Base-by-base conservation (phyloP, 2,329 filamentous ascomycete species). In the Neonectria coccinea region DNA sequence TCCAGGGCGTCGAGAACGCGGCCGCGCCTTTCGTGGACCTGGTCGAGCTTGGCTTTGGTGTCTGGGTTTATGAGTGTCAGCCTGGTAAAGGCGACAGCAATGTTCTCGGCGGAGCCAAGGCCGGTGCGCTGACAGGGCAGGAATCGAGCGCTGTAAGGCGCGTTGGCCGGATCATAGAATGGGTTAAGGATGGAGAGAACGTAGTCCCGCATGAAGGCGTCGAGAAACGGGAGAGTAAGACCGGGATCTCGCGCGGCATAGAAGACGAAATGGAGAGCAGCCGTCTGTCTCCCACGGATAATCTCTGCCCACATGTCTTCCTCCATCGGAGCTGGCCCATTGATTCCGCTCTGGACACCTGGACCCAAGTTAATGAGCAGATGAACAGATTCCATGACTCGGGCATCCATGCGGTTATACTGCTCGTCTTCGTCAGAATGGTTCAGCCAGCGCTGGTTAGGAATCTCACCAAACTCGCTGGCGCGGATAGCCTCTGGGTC, bases 171-270 rank as follows among this genome's bases (percentile, higher is more conserved):
- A 7, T 59, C 41, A 10, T 57, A 11, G 2, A 45, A 39, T 11
- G 66, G 67, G n/a, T 56, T 58, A 11, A 69, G 47, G 5, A 59
- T 42, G 9, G 52, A 44, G 25, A 69, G 59, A 31, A 69, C 58
- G 39, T 51, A 33, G 2, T 41, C 8, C 6, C 18, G 27, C 59
- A 70, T 59, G 27, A 70, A 53, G 1, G 25, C 9, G 5, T 68
- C 56, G 27, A 66, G 39, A 39, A 70, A 70, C 3, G 11, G 44
- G 18, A n/a, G 3, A 22, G 22, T 61, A 29, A 68, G 33, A 25
- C 67, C 67, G 16, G 66, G 64, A 47, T 70, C 67, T 12, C 14
- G 12, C n/a, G 42, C 58, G 12, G 53, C 42, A 22, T 57, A 68
- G 36, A 18, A 45, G 18, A 33, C 22, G 44, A 67, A 59, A 6